Base-by-base conservation (phyloP, 2,329 filamentous ascomycete genomes). In the Calonectria henricotiae region DNA sequence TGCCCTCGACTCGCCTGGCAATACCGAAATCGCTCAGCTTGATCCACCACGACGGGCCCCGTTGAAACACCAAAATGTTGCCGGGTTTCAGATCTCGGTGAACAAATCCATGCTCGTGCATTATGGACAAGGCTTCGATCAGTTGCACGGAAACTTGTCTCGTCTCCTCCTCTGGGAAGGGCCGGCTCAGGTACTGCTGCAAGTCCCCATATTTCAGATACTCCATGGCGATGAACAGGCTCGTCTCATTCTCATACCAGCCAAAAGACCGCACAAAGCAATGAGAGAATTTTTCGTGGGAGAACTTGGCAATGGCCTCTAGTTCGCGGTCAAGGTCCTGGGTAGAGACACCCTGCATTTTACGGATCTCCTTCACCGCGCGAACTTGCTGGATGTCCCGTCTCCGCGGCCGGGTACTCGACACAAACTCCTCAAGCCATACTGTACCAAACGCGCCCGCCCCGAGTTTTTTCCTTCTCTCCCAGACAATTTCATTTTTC, bases 291-390 rank as follows among this genome's bases (percentile, higher is more conserved):
- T 23, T n/a, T 11, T 35, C 30, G 7, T 58, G 30, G 12, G 51
- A 58, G n/a, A 58, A 58, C 32, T 58, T 58, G 8, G 51, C 51
- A n/a, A 58, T 35, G 11, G 51, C 51, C 17, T 58, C 51, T 4
- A 58, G 51, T 12, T 58, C 51, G 32, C 51, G 51, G 20, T 58
- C n/a, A 12, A 58, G 30, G n/a, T 20, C 30, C 3, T 17, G 20
- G 8, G 32, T 13, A 6, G 30, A 13, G 17, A 39, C 51, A 20
- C 15, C 20, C 7, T 15, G 51, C 8, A n/a, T 17, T 13, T 58
- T 58, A 8, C 32, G 32, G n/a, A 58, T 58, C 17, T 58, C 51
- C 51, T 58, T 58, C 8, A 58, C 32, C 11, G 51, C 51, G 13
- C 51, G 51, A 23, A 58, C 20, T 15, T 49, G 44, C 6, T 23